Percentiles rank a stretch among this genome's conserved stretches.
These are phyloP conservation scores for Microbotryum violaceum DNA, from an alignment of 1,284 basidiomycete genomes.

Conservation along the genomic window DNA sequence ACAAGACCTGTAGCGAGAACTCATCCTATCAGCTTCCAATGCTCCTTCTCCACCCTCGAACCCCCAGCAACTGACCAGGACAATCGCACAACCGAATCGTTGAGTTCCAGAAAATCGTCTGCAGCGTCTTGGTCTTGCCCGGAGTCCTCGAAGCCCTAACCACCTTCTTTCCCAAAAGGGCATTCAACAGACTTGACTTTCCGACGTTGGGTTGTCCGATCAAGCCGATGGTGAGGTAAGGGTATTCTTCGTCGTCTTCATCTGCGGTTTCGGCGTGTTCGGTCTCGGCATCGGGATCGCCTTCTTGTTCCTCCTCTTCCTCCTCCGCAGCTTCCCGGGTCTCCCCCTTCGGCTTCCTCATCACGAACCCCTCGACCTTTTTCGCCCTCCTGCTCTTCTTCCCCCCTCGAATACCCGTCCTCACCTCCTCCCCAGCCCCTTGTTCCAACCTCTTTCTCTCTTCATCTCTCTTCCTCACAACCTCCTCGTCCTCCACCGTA, in stretches of 20 bases:
- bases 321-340: slow-evolving; percentile 35
- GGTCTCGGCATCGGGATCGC: neutral
- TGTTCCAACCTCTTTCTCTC: slow-evolving; percentile 37
- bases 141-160: slow-evolving; percentile 82
- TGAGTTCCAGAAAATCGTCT: slow-evolving; percentile 77
- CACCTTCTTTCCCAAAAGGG: slow-evolving; percentile 69
- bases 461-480: slow-evolving; percentile 5
- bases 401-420: slow-evolving; percentile 43
- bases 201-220: slow-evolving; percentile 92
- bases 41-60: slow-evolving; percentile 52
- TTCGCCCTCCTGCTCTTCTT: neutral
- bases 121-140: slow-evolving; percentile 55
- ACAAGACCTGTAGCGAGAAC: slow-evolving; percentile 32
- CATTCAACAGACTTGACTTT: slow-evolving; percentile 83
- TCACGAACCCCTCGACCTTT: neutral
- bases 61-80: slow-evolving; percentile 45
- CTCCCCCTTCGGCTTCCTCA: slow-evolving; percentile 15
- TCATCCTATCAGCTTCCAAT: slow-evolving; percentile 21
- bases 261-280: slow-evolving; percentile 7
- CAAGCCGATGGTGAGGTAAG: slow-evolving; percentile 66
- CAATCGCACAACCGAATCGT: slow-evolving; percentile 77
- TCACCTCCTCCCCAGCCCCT: slow-evolving; percentile 47
- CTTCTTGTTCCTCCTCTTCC: slow-evolving; percentile 2
- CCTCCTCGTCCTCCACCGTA: slow-evolving; percentile 34
- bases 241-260: slow-evolving; percentile 14